Evolutionary conservation across 2,329 filamentous ascomycete genomes (phyloP), one percentile per base, ranked within the genome.

Genomic region (Claviceps capensis): DNA sequence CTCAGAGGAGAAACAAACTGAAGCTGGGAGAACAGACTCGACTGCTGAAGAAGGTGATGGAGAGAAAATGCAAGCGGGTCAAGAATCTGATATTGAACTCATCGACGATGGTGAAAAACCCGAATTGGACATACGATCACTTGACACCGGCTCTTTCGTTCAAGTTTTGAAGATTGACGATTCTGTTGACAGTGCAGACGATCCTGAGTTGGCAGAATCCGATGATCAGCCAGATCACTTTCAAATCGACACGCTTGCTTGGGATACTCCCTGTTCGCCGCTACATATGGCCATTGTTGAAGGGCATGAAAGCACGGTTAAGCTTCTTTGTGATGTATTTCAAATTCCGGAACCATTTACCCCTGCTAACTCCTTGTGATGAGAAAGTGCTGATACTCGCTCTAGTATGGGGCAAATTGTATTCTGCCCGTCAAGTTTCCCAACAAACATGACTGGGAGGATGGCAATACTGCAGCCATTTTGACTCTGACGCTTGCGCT

Each of bases 221-320:
- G 74, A 80, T 1, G 75, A 83, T 9, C 84, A 86, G 19, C 86
- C 87, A 1, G 87, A 95, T 65, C 77, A 90, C 50, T 91, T 86
- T 63, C 81, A 93, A 57, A 75, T 90, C 54, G 83, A 94, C 57
- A 77, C 85, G 1, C 63, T 86, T n/a, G 80, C 86, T 1, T 95
- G 88, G 88, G 88, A 94, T 59, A 77, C 75, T 5, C 80, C 82
- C 4, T 79, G 81, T 53, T 85, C 84, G 13, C 81, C 88, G 1
- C 72, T 94, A 5, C 88, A 95, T 63, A 74, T 89, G 30, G 88
- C 88, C 7, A 88, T 94, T 54, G 64, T 86, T 1, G 78, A 80
- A 54, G 87, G 86, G 0, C 82, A 91, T 57, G 70, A 77, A 26
- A 76, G 84, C 4, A 77, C 82, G 11, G 85, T 91, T 14, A 78